Base-by-base conservation (phyloP, 2,329 filamentous ascomycete species). In the Nothophaeocryptopus gaeumannii region DNA sequence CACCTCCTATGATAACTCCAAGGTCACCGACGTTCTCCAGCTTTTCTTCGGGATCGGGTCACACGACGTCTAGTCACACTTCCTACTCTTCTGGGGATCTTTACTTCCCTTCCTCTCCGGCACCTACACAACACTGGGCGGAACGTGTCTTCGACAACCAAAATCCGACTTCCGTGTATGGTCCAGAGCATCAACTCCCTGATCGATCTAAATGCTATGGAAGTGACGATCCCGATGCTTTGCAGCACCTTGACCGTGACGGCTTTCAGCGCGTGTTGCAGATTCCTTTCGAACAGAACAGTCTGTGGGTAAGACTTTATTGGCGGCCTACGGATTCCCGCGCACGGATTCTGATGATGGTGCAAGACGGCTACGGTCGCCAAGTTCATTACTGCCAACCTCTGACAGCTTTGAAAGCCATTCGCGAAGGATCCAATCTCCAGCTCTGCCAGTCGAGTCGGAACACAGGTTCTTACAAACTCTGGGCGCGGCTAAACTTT, bases 401-500 rank as follows among this genome's bases (percentile, higher is more conserved):
- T 1, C 62, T 83, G 9, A 78, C 76, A 9, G 67, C 74, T 8
- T 62, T 78, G 8, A 71, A 70, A 48, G 57, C 74, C 35, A 57
- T 72, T 15, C 71, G 75, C 1, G 60, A 66, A 5, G 67, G 64
- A 8, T 72, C 73, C 1, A 67, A 65, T 39, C 54, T 78, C 11
- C 70, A 63, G 32, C 56, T 67, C 5, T 65, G 62, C 44, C 68
- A 69, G 12, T 62, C 69, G 2, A 33, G 47, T n/a, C 39, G 40
- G 11, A 38, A 63, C 3, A 63, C 67, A 5, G 73, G 71, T 62
- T 10, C 66, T 26, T 69, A 76, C 33, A 67, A 74, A 14, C 59
- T 78, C 5, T 83, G 80, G 80, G 73, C 77, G 2, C 73, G 71
- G 44, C 65, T 83, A 10, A 75, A 77, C 30, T 83, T 83, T 62